phyloP scores from a whole-genome alignment of 495 filamentous ascomycete species.

The Thozetella sp. region DNA sequence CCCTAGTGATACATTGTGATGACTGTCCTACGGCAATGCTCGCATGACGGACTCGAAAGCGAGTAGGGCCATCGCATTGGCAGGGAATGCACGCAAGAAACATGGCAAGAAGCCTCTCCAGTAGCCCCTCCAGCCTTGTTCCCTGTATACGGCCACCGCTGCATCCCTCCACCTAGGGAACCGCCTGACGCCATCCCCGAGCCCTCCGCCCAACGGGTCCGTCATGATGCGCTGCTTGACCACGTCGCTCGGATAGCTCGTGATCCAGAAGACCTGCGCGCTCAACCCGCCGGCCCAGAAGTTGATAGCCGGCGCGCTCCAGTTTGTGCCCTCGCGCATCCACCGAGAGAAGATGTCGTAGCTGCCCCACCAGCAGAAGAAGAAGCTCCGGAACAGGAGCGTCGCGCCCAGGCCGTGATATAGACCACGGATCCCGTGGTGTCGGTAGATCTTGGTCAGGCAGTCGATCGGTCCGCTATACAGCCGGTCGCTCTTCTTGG shows the following conservation, averaged over 20 bases:
- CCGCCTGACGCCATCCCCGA: slow-evolving; percentile 67
- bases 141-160: slow-evolving; percentile 71
- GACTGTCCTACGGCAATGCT: slow-evolving; percentile 57
- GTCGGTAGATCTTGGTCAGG: slow-evolving; percentile 61
- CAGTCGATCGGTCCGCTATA: slow-evolving; percentile 91
- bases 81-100: slow-evolving; percentile 92
- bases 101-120: slow-evolving; percentile 95
- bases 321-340: slow-evolving; percentile 64
- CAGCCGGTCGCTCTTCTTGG: slow-evolving; percentile 68
- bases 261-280: slow-evolving; percentile 93
- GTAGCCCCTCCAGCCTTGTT: slow-evolving; percentile 76
- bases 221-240: slow-evolving; percentile 99
- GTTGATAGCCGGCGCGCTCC: slow-evolving; percentile 81
- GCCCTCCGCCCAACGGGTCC: slow-evolving; percentile 73
- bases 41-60: slow-evolving; percentile 95
- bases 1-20: background rate
- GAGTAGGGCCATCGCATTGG: slow-evolving; percentile 91
- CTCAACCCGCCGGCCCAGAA: slow-evolving; percentile 96
- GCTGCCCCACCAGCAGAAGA: slow-evolving; percentile 96
- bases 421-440: slow-evolving; percentile 75
- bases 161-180: slow-evolving; percentile 83
- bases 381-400: slow-evolving; percentile 85
- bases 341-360: slow-evolving; percentile 81
- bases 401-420: slow-evolving; percentile 87
- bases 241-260: slow-evolving; percentile 89